Evolutionary conservation across 2,329 filamentous ascomycete genomes (phyloP).

Genomic region (Fusarium cicatricum): DNA sequence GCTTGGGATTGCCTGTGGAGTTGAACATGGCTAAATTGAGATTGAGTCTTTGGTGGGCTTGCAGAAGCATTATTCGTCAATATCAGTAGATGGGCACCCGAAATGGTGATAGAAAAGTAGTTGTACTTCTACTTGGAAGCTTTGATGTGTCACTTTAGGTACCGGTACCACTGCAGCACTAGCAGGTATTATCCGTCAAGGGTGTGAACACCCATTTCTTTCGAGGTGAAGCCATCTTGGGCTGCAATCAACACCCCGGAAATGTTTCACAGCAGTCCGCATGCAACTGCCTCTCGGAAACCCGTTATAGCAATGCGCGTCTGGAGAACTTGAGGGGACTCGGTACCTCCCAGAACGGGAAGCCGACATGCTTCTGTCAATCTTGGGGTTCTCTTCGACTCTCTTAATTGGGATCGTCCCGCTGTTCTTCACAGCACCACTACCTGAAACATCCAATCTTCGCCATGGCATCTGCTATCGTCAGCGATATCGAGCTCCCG

Average conservation of each 20-base stretch:
- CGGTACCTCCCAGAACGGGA: constrained; percentile 11
- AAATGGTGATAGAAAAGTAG: neutral
- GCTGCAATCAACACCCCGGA: too few species aligned
- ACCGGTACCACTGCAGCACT: neutral
- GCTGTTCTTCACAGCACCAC: too few species aligned
- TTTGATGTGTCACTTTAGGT: neutral
- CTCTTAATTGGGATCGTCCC: neutral
- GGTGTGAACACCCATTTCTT: neutral
- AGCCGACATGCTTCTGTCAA: constrained; percentile 7
- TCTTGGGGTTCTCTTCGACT: neutral
- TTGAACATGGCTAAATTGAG: neutral
- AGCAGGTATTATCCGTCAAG: too few species aligned
- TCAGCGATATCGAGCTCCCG: constrained; percentile 43
- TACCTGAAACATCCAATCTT: neutral
- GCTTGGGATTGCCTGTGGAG: constrained; percentile 23
- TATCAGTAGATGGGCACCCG: too few species aligned
- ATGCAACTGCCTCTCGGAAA: constrained; percentile 19
- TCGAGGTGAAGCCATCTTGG: constrained; percentile 6
- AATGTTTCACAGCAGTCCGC: constrained; percentile 6
- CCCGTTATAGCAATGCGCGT: constrained; percentile 1
- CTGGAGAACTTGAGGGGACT: neutral
- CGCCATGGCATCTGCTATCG: constrained; percentile 41
- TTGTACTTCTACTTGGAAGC: neutral
- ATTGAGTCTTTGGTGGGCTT: neutral
- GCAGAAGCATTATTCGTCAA: too few species aligned